Conservation (phyloP, 2,329 filamentous ascomycete genomes). For the Penicillium sp. region DNA sequence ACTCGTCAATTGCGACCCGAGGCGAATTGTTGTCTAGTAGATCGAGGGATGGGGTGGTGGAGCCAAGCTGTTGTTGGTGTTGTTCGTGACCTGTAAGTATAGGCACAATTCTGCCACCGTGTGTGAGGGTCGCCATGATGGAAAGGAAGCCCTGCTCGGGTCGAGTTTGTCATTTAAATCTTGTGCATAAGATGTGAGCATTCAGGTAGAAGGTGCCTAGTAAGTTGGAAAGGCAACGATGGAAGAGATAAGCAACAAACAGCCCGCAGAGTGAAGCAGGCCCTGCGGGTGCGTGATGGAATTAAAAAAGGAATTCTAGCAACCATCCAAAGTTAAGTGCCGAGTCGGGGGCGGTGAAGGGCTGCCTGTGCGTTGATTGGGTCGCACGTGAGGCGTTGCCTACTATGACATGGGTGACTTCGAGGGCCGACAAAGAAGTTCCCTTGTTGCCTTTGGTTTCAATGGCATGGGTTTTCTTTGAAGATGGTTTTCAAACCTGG, state of each 20-base stretch:
- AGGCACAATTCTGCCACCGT: conserved; percentile 46
- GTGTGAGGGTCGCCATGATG: conserved; percentile 42
- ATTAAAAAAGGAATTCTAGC: conserved; percentile 26
- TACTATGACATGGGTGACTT: conserved; percentile 24
- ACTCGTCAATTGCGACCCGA: neutral
- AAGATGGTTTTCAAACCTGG: neutral
- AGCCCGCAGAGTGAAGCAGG: conserved; percentile 25
- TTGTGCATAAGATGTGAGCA: neutral
- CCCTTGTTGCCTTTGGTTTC: neutral
- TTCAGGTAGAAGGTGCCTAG: neutral
- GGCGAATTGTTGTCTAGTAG: conserved; percentile 11
- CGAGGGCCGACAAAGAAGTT: neutral
- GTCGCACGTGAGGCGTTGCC: conserved; percentile 18
- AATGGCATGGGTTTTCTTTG: neutral
- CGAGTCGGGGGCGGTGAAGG: conserved; percentile 23
- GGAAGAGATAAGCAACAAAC: conserved; percentile 13
- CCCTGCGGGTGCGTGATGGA: conserved; percentile 27
- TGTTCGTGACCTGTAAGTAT: conserved; percentile 38
- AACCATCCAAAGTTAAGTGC: conserved; percentile 16
- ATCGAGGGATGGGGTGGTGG: conserved; percentile 20
- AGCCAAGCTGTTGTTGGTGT: conserved; percentile 16
- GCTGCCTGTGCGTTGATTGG: conserved; percentile 18
- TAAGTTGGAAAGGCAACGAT: conserved; percentile 3
- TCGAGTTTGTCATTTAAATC: conserved; percentile 38
- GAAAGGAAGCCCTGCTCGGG: conserved; percentile 31